Evolutionary conservation across 176 grass and related monocot species (phyloP), one percentile per base, ranked within the genome.

Genomic region (Ensete ventricosum): DNA sequence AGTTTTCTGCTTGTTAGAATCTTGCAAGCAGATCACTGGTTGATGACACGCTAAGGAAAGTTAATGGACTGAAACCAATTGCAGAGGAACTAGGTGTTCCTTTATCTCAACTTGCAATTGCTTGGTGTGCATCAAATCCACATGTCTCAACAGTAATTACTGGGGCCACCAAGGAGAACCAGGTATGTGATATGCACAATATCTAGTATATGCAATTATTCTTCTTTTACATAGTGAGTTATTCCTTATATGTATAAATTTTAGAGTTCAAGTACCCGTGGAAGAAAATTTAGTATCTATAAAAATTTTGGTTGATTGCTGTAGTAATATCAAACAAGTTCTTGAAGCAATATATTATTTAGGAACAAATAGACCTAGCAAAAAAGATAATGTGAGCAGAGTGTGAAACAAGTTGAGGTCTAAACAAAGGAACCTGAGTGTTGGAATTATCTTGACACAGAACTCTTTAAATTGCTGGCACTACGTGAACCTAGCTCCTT

Each of bases 41-140:
- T 26, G 90, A 99, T 51, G 95, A 99, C 26, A 87, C 87, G 9
- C 88, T 99, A 67, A 78, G 76, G 64, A 99, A 99, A 76, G 95
- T 94, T 66, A 94, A 94, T 17, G 86, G 86, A 53, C 80, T 99
- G 49, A 99, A 99, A 70, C 90, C 88, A 13, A 94, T 99, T 79
- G 95, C 95, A 8, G 71, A 84, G 13, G 95, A 87, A 63, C 81
- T 99, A 50, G 95, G 82, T 13, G 88, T 99, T 73, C 84, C 95
- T 0, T 75, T 99, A 65, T 82, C 95, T 50, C 95, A 99, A 49
- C 95, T 99, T 49, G 79, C 88, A 24, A 94, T 99, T 65, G 95
- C 95, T 22, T 99, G 95, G 95, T 99, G 95, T 62, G 91, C 91
- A 48, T 89, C 95, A 52, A 99, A 99, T 57, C 95, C 95, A 21